Base-by-base conservation (phyloP, 768 basidiomycete genomes). In the Wakefieldia striispora region DNA sequence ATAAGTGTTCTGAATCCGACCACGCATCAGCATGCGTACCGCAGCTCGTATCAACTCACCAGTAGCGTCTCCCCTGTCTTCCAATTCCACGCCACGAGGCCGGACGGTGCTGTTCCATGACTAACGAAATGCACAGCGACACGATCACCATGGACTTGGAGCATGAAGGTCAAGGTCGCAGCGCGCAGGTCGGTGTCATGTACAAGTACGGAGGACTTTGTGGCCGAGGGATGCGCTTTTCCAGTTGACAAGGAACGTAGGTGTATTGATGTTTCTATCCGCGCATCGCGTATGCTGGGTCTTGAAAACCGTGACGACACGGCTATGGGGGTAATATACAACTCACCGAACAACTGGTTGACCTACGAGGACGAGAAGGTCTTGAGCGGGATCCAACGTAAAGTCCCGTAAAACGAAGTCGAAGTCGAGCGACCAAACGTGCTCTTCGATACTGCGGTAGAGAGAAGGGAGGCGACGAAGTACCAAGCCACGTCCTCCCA, bases 61-160 rank as follows among this genome's bases (percentile, higher is more conserved):
- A 77, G 50, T 55, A 80, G 61, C 7, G 70, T 60, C 10, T 63
- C 56, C 6, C 81, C 81, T 4, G 76, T 81, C 59, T 78, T 79
- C 86, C 85, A 88, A 47, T 87, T 76, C 84, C 83, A 88, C 19
- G 84, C 67, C 20, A 76, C 66, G 12, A 86, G 61, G 54, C 81
- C 77, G 26, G 72, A 76, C 40, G 69, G 70, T 29, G 60, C 59
- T 7, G 47, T 50, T 34, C 66, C 69, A 9, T 50, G 49, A 48
- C 65, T 65, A 43, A 69, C 53, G 45, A 79, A 79, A 6, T 81
- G 68, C 35, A 86, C 63, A 11, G 74, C 81, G 16, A 87, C 53
- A 26, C 72, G 70, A 26, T 82, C 74, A 7, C 73, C 74, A 40
- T 76, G 78, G 13, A 83, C 68, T 61, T 84, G 83, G n/a, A 88